Base-by-base conservation (phyloP, 2,329 filamentous ascomycete species). In the Xylariaceae sp. region DNA sequence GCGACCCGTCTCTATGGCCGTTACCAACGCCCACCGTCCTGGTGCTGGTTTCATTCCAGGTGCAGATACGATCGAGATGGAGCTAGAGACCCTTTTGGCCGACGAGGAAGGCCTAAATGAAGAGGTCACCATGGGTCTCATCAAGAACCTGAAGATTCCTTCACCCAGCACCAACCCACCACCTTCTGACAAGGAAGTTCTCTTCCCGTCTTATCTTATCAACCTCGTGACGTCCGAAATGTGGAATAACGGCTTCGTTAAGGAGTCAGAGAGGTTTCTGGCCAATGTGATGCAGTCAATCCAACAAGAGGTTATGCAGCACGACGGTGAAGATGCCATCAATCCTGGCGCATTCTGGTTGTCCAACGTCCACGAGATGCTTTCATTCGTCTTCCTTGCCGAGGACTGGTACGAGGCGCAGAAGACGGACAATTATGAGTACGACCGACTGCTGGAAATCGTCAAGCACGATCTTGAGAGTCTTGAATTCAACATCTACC, bases 231-330 rank as follows among this genome's bases (percentile, higher is more conserved):
- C 95, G 11, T 98, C 93, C 14, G 95, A 99, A 79, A 99, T 99
- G 95, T 99, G 95, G 95, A 99, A 99, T 81, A 99, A 99, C 69
- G 95, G 95, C 43, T 99, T 97, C 72, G 95, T 99, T 68, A 99
- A 99, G 81, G 95, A 99, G 77, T 98, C 95, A 3, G 95, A 99
- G 78, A 90, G 94, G 53, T 99, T 99, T 85, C 83, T 99, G 62
- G 95, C 95, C 71, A 99, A 98, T 70, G 95, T 99, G 64, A 99
- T 99, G 95, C 95, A 98, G 77, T 96, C 93, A 6, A 98, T 99
- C 70, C 95, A 99, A 75, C 93, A 98, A 74, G 95, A 99, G 74
- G 95, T 99, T 54, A 98, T 99, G 95, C 91, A 96, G 72, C 92
- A 99, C 73, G 94, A 99, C 66, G 93, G 93, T 40, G 95, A 99